A percentile compares a stretch with the other conserved stretches of the same genome.
Conservation (phyloP, 2,329 filamentous ascomycete genomes). For the Volutella citrinella region DNA sequence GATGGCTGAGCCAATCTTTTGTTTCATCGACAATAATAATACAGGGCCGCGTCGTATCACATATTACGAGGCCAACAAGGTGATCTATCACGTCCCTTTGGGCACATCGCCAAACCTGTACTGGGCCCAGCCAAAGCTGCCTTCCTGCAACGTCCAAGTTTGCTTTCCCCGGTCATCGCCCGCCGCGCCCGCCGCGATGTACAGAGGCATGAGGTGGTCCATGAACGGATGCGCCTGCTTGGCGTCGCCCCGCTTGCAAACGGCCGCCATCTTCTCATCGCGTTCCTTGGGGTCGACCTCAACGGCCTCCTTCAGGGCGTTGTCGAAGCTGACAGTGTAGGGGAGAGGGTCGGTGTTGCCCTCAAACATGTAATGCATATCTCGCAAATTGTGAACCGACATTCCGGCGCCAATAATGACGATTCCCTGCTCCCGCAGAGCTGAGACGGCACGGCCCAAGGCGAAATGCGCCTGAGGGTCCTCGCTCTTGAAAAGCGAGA, state of each 20-base stretch:
- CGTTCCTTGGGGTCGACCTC: constrained; percentile 38
- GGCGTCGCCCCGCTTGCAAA: constrained; percentile 41
- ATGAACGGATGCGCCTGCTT: constrained; percentile 46
- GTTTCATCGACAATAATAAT: no score
- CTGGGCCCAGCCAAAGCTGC: constrained; percentile 44
- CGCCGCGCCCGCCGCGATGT: constrained; percentile 45
- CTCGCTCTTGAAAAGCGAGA: constrained; percentile 64
- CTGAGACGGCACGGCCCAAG: constrained; percentile 62
- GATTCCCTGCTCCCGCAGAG: constrained; percentile 65
- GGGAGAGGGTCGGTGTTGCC: constrained; percentile 46
- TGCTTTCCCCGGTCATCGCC: constrained; percentile 40
- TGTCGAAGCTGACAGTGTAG: constrained; percentile 63
- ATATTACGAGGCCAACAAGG: no score
- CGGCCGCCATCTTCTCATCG: constrained; percentile 37
- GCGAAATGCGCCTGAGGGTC: constrained; percentile 64
- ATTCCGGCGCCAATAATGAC: constrained; percentile 71
- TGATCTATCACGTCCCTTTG: no score
- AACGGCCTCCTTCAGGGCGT: constrained; percentile 64
- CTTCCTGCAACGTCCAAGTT: constrained; percentile 45
- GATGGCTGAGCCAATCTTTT: no score
- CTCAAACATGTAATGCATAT: constrained; percentile 35
- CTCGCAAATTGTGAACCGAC: constrained; percentile 69
- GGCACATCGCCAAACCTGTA: constrained; percentile 43
- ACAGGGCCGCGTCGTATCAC: no score
- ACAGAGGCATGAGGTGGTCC: constrained; percentile 49